Evolutionary conservation across 2,329 filamentous ascomycete species (phyloP).

Genomic region (Diaporthe sp.): DNA sequence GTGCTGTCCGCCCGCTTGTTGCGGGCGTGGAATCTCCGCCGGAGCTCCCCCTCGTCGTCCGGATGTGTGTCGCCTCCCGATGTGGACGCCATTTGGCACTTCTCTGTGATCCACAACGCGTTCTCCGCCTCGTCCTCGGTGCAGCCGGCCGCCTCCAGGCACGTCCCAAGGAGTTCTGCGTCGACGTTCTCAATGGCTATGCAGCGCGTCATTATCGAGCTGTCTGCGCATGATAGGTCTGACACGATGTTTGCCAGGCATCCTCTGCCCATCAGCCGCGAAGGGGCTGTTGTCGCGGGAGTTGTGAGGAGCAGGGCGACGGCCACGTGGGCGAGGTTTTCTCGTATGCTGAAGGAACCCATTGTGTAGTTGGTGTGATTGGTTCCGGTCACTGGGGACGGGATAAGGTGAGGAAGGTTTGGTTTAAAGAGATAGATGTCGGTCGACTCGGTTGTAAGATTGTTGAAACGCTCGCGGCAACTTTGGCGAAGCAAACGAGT

Average conservation of each 20-base stretch:
- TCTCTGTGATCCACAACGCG: background rate
- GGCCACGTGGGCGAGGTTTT: background rate
- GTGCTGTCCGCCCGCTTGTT: background rate
- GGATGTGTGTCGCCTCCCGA: background rate
- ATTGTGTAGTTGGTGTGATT: background rate
- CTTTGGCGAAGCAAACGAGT: slow-evolving; percentile 2
- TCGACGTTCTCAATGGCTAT: background rate
- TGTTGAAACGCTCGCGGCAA: background rate
- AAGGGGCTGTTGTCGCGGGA: background rate
- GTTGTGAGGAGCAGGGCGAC: background rate
- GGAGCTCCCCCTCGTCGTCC: slow-evolving; percentile 1
- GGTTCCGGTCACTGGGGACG: too few relatives aligned
- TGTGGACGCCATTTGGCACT: background rate
- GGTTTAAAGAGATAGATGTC: background rate
- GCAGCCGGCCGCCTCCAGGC: slow-evolving; percentile 1
- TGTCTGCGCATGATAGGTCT: background rate
- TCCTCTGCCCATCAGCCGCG: background rate
- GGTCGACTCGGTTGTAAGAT: background rate
- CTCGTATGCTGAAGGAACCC: slow-evolving; percentile 5
- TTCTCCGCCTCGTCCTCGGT: background rate
- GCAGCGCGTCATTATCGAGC: background rate
- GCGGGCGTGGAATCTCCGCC: background rate
- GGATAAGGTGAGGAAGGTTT: background rate
- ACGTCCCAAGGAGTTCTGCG: background rate
- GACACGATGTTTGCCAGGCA: background rate